Conservation (phyloP, 75 land plant genomes). For the Sequoia sempervirens region DNA sequence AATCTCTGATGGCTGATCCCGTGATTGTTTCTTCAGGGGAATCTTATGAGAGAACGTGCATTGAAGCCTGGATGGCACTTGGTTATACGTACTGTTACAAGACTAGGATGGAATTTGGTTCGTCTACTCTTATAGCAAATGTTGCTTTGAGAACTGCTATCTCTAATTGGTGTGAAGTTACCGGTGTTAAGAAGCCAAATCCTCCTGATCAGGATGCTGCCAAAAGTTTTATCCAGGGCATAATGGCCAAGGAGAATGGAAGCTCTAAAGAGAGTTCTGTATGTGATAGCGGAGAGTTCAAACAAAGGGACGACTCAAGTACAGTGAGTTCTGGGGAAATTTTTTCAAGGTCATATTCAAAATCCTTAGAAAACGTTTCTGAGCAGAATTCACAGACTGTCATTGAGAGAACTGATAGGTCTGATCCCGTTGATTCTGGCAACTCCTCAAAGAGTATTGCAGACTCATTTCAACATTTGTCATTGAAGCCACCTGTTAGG, state of each 20-base stretch:
- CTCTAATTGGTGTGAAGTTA: slow-evolving; percentile 42
- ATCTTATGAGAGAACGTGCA: slow-evolving; percentile 28
- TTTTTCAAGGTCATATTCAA: not conserved
- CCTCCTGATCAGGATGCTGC: slow-evolving; percentile 29
- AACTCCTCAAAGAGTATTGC: not conserved
- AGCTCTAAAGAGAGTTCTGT: not conserved
- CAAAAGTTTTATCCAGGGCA: slow-evolving; percentile 10
- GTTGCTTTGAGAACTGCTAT: slow-evolving; percentile 53
- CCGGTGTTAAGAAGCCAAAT: slow-evolving; percentile 19
- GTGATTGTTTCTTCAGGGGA: slow-evolving; percentile 33
- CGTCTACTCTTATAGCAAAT: slow-evolving; percentile 44
- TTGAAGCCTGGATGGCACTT: slow-evolving; percentile 31
- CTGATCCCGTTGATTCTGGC: not conserved
- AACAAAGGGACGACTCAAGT: slow-evolving; percentile 6
- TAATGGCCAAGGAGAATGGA: slow-evolving; percentile 4
- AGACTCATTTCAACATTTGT: not conserved
- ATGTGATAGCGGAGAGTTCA: not conserved
- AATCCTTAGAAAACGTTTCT: not conserved
- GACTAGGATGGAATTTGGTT: slow-evolving; percentile 16
- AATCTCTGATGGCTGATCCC: slow-evolving; percentile 27
- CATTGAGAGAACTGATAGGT: not conserved
- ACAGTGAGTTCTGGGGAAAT: not conserved
- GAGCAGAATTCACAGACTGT: not conserved
- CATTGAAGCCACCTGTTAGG: slow-evolving; percentile 20
- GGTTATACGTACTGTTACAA: slow-evolving; percentile 21